Conservation (phyloP, 441 rosid genomes). For the Hura crepitans region DNA sequence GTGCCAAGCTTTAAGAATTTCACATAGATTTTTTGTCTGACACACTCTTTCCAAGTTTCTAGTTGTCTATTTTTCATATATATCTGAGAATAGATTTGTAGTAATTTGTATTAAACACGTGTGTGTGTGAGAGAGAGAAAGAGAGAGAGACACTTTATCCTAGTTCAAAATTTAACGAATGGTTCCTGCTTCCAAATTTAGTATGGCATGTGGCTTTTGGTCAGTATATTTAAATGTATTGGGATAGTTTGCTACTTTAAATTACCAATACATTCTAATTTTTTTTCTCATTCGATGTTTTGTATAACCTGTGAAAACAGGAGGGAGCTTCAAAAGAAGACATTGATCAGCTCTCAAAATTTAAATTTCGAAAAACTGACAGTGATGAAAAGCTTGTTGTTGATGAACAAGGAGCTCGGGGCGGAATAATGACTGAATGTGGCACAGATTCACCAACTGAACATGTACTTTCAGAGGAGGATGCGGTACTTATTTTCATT, state of each 20-base stretch:
- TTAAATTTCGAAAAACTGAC: conserved; percentile 48
- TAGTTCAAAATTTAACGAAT: not conserved
- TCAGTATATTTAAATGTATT: not conserved
- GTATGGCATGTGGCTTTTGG: conserved; percentile 2
- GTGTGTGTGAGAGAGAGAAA: not conserved
- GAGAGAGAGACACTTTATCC: not conserved
- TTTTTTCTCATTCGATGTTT: not conserved
- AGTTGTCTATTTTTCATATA: not conserved
- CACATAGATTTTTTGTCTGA: not conserved
- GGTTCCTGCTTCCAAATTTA: not conserved
- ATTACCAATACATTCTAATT: not conserved
- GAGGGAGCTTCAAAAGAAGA: conserved; percentile 95
- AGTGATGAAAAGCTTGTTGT: conserved; percentile 42
- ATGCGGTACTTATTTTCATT: conserved; percentile 49
- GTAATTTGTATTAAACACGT: not conserved
- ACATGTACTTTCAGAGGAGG: conserved; percentile 61
- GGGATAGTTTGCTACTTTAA: not conserved
- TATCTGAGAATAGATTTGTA: not conserved
- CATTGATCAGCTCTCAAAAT: conserved; percentile 76
- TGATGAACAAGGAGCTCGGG: conserved; percentile 43
- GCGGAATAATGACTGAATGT: conserved; percentile 76
- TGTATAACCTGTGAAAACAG: conserved; percentile 37
- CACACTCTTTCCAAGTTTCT: not conserved
- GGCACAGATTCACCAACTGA: conserved; percentile 73
- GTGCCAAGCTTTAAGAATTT: not conserved